Percentiles rank a stretch among this genome's conserved stretches.
phyloP scores from a whole-genome alignment of 2,329 filamentous ascomycete genomes.

The Arthrocladium fulminans region DNA sequence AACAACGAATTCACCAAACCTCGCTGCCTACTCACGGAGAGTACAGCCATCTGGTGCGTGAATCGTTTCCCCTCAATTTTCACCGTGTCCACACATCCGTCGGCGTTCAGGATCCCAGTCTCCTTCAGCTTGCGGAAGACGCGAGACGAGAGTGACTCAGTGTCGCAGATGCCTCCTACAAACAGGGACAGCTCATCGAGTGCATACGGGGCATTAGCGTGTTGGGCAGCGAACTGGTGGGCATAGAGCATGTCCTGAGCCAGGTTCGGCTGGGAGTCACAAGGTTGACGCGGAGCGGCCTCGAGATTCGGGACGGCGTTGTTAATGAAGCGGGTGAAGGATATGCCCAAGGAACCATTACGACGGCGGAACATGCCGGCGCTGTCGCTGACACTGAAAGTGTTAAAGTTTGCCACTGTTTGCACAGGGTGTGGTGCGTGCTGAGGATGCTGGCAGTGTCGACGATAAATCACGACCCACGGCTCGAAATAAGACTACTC shows the following conservation, averaged over 20 bases:
- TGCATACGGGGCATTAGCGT: constrained; percentile 12
- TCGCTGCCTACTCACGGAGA: constrained; percentile 13
- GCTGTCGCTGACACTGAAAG: too few species aligned
- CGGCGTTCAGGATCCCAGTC: constrained; percentile 9
- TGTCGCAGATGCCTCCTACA: constrained; percentile 15
- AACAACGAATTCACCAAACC: constrained; percentile 17
- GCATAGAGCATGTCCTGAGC: constrained; percentile 18
- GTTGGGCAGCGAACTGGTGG: constrained; percentile 14
- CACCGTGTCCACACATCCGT: constrained; percentile 15
- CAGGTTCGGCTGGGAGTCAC: neutral
- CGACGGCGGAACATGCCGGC: constrained; percentile 17
- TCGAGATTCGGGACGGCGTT: constrained; percentile 15
- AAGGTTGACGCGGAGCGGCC: constrained; percentile 11
- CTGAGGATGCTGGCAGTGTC: too few species aligned
- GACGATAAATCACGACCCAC: too few species aligned
- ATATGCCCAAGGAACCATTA: constrained; percentile 17
- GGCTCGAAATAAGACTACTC: too few species aligned
- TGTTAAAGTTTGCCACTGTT: too few species aligned
- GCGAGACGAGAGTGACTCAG: constrained; percentile 10
- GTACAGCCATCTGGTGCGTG: constrained; percentile 13
- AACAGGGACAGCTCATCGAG: constrained; percentile 17
- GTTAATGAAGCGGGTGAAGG: constrained; percentile 17
- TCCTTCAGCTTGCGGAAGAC: constrained; percentile 13
- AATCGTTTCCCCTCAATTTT: constrained; percentile 16
- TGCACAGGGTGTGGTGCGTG: too few species aligned